Evolutionary conservation across 257 asterid species (phyloP), one percentile per base, ranked within the genome.

Genomic region (Leptodermis oblonga): DNA sequence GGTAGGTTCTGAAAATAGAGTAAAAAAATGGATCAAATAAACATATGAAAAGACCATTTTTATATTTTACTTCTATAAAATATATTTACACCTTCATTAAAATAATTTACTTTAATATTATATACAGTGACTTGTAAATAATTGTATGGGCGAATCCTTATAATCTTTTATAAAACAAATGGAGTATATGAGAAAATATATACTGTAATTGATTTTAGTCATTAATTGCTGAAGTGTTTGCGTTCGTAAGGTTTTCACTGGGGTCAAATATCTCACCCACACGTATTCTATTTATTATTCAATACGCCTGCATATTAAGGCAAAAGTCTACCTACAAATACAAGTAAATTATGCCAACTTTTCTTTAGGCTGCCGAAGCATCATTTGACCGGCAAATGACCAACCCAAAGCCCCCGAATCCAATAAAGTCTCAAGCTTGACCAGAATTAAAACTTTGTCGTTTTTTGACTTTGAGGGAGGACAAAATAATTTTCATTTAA

Each of bases 201-300:
- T n/a, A n/a, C n/a, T n/a, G n/a, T n/a, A n/a, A n/a, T n/a, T n/a
- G n/a, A n/a, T n/a, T n/a, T n/a, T n/a, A n/a, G n/a, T n/a, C n/a
- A n/a, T n/a, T n/a, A n/a, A 15, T 51, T 51, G 58, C 58, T 51
- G 58, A 51, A 51, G 58, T 51, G 58, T 15, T 51, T 28, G 58
- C 58, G 26, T 51, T 51, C 58, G 58, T 51, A 51, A 51, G 26
- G 20, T 5, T 22, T 53, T 53, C 60, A 53, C 31, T n/a, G n/a
- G n/a, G n/a, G n/a, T n/a, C 31, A 9, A 30, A 14, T 23, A 53
- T 23, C 15, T 30, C 60, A 53, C 3, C 6, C 60, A 30, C 60
- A 23, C 60, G 1, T 8, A 2, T 2, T 45, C 7, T 45, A 8
- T 7, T 39, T 39, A 39, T 39, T 39, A 39, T 4, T 39, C 10